A percentile compares a stretch with the other conserved stretches of the same genome.
Conservation (phyloP, 306 rosid species). For the Acacia confusa region DNA sequence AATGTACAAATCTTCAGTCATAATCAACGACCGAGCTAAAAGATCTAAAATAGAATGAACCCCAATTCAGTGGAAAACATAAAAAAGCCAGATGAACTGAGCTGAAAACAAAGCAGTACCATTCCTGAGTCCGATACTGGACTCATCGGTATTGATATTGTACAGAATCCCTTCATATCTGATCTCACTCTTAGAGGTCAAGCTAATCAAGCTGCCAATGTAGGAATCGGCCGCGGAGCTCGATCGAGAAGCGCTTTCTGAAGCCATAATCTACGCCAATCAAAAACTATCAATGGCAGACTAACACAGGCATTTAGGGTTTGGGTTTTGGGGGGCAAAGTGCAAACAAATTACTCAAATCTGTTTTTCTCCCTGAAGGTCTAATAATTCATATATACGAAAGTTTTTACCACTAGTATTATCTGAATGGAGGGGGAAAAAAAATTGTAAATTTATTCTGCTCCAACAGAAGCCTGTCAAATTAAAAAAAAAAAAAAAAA, state of each 20-base stretch:
- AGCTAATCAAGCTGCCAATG: slow-evolving; percentile 75
- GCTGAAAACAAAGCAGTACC: slow-evolving; percentile 34
- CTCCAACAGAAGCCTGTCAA: background rate
- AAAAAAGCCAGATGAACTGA: background rate
- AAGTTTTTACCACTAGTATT: background rate
- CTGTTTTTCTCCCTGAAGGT: slow-evolving; percentile 13
- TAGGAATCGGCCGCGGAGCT: slow-evolving; percentile 79
- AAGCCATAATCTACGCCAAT: slow-evolving; percentile 55
- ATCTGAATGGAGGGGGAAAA: no score
- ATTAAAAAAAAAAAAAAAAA: background rate
- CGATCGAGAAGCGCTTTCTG: slow-evolving; percentile 59
- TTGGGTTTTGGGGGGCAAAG: slow-evolving; percentile 32
- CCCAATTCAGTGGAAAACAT: slow-evolving; percentile 15
- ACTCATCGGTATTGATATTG: slow-evolving; percentile 76
- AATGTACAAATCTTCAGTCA: background rate
- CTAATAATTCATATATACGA: background rate
- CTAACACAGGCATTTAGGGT: slow-evolving; percentile 45
- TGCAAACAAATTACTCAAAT: background rate
- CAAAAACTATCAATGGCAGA: background rate
- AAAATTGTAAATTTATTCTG: background rate
- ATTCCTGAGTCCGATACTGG: slow-evolving; percentile 75
- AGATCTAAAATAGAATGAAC: slow-evolving; percentile 21
- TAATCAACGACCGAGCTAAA: background rate
- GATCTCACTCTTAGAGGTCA: slow-evolving; percentile 84
- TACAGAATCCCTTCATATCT: slow-evolving; percentile 76